Evolutionary conservation across 2,329 filamentous ascomycete species (phyloP).

Genomic region (Hypoxylon sp.): DNA sequence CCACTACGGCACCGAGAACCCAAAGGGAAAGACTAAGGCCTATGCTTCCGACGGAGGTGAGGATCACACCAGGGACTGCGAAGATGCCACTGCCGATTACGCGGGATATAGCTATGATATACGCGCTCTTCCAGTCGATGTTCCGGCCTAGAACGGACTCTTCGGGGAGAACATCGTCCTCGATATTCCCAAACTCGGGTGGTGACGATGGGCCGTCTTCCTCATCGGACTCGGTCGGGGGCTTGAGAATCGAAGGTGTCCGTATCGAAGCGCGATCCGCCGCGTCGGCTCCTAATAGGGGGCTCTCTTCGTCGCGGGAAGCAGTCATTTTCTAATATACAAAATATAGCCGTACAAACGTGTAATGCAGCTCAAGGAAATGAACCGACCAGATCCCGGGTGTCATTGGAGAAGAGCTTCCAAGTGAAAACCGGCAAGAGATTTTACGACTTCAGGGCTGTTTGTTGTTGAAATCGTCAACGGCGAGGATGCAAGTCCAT

Average conservation of each 20-base stretch:
- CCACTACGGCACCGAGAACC: constrained; percentile 71
- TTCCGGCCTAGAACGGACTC: constrained; percentile 69
- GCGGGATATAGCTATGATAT: constrained; percentile 75
- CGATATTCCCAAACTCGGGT: constrained; percentile 55
- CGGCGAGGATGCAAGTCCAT: constrained; percentile 9
- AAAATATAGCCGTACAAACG: constrained; percentile 1
- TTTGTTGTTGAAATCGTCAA: constrained; percentile 5
- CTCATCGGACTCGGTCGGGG: constrained; percentile 19
- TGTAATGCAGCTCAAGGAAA: constrained; percentile 8
- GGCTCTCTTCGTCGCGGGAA: constrained; percentile 33
- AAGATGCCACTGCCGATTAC: constrained; percentile 80
- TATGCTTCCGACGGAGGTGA: constrained; percentile 74
- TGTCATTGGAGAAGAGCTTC: constrained; percentile 2
- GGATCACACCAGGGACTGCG: constrained; percentile 76
- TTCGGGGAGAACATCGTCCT: constrained; percentile 71
- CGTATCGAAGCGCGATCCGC: constrained; percentile 26
- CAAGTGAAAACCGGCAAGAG: neutral
- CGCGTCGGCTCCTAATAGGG: constrained; percentile 31
- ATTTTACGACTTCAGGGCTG: neutral
- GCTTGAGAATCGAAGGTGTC: constrained; percentile 32
- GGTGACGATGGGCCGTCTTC: constrained; percentile 40
- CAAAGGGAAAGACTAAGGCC: constrained; percentile 73
- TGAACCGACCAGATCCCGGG: neutral
- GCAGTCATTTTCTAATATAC: constrained; percentile 25
- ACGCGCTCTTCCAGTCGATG: constrained; percentile 72